A percentile compares a stretch with the other conserved stretches of the same genome.
These are phyloP conservation scores for Aspergillus campestris DNA, from an alignment of 495 filamentous ascomycete species.

Conservation along the genomic window DNA sequence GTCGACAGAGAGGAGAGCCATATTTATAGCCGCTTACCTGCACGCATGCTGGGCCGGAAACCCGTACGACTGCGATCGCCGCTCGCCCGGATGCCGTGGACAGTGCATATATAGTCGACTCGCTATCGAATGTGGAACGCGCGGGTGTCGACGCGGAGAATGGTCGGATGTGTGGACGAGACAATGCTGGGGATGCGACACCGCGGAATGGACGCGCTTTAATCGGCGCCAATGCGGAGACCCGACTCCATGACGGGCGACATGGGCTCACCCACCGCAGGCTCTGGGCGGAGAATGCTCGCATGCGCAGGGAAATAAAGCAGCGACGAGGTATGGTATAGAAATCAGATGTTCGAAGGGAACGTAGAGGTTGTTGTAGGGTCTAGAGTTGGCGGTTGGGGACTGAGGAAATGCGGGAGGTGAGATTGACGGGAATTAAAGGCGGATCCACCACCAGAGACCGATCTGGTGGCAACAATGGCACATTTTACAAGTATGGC, in stretches of 20 bases:
- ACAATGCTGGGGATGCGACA: slow-evolving; percentile 4
- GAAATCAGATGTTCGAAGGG: too few species aligned
- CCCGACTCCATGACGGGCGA: slow-evolving; percentile 17
- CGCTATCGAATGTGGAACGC: slow-evolving; percentile 21
- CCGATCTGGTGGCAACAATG: too few species aligned
- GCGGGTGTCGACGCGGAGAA: slow-evolving; percentile 17
- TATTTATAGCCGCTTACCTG: slow-evolving; percentile 39
- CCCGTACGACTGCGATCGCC: slow-evolving; percentile 83
- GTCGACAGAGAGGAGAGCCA: neutral
- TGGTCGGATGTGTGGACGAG: slow-evolving; percentile 6
- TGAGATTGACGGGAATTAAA: too few species aligned
- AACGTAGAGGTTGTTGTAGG: too few species aligned
- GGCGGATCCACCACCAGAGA: too few species aligned
- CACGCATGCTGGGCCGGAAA: slow-evolving; percentile 72
- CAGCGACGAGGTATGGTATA: too few species aligned
- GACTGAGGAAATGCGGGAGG: too few species aligned
- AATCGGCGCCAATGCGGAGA: slow-evolving; percentile 2
- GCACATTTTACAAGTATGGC: too few species aligned
- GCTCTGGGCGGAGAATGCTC: slow-evolving; percentile 12
- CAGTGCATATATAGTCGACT: slow-evolving; percentile 79
- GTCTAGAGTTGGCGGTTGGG: too few species aligned
- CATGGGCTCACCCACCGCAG: slow-evolving; percentile 21
- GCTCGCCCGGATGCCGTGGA: slow-evolving; percentile 81
- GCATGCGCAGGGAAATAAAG: slow-evolving; percentile 23
- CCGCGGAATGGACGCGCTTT: slow-evolving; percentile 6